A percentile compares a stretch with the other conserved stretches of the same genome.
phyloP scores from a whole-genome alignment of 2,329 filamentous ascomycete species.

The Aulographum hederae region DNA sequence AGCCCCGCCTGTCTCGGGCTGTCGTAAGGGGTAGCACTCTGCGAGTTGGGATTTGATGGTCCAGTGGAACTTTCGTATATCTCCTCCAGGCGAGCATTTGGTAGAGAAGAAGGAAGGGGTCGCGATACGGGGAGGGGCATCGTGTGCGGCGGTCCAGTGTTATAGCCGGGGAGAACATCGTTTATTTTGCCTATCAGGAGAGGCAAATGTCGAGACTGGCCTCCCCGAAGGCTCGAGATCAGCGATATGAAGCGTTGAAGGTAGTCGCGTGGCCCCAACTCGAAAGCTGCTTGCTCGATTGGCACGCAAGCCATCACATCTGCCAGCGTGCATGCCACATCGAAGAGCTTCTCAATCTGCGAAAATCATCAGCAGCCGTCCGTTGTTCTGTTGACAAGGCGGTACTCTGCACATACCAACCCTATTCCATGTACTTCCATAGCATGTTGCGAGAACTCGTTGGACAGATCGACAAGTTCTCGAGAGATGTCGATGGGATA shows the following conservation, averaged over 20 bases:
- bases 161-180: neutral
- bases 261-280: neutral
- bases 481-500: conserved; percentile 44
- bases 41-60: too few relatives aligned
- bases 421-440: conserved; percentile 61
- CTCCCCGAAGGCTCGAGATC: conserved; percentile 52
- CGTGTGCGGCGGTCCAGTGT: too few relatives aligned
- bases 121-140: neutral
- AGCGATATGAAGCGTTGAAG: conserved; percentile 39
- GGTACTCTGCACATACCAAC: conserved; percentile 29
- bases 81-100: neutral
- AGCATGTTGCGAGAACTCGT: conserved; percentile 51
- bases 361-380: conserved; percentile 4
- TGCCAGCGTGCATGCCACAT: conserved; percentile 53
- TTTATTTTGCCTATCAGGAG: conserved; percentile 49
- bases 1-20: neutral
- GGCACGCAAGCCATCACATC: conserved; percentile 48
- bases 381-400: conserved; percentile 4
- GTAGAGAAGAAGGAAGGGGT: neutral
- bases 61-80: neutral
- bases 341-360: conserved; percentile 63
- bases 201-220: conserved; percentile 59
- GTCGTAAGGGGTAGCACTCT: conserved; percentile 11
- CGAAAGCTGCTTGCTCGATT: conserved; percentile 1
- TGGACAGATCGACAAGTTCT: conserved; percentile 42